These are phyloP conservation scores for Castanospermum australe DNA, from an alignment of 306 rosid species.

Conservation along the genomic window DNA sequence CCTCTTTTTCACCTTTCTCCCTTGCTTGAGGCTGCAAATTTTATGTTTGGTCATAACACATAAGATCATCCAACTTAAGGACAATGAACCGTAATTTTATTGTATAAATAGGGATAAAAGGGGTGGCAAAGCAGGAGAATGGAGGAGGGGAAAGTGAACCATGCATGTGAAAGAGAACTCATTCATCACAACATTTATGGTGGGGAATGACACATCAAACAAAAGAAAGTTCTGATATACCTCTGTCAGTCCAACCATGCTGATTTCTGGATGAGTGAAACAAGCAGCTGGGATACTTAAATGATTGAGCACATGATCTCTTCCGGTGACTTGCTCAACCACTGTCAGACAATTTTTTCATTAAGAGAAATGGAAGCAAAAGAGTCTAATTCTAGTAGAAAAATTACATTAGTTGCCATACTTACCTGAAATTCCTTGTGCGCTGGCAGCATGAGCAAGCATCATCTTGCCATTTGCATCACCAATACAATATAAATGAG, in stretches of 20 bases:
- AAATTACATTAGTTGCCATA: constrained; percentile 11
- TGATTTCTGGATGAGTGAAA: constrained; percentile 95
- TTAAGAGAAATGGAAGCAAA: constrained; percentile 11
- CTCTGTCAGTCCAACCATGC: constrained; percentile 98
- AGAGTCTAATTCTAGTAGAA: not conserved
- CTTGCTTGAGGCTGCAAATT: constrained; percentile 92
- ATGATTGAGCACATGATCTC: constrained; percentile 91
- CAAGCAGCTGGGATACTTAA: constrained; percentile 95
- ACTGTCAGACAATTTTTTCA: constrained; percentile 41
- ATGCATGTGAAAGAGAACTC: not conserved
- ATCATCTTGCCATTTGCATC: constrained; percentile 98
- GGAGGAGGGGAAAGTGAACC: not conserved
- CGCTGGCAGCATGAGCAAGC: constrained; percentile 99
- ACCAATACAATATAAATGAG: constrained; percentile 87
- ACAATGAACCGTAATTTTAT: not conserved
- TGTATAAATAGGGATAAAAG: not conserved
- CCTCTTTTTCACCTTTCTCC: constrained; percentile 80
- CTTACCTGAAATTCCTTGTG: constrained; percentile 93
- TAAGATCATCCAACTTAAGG: constrained; percentile 6
- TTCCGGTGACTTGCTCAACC: constrained; percentile 96
- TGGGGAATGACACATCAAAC: not conserved
- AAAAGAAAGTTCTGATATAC: constrained; percentile 33
- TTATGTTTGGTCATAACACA: constrained; percentile 20
- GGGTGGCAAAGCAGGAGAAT: not conserved
- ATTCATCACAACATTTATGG: not conserved